Conservation (phyloP, 2,329 filamentous ascomycete species). For the Thielaviopsis punctulata region DNA sequence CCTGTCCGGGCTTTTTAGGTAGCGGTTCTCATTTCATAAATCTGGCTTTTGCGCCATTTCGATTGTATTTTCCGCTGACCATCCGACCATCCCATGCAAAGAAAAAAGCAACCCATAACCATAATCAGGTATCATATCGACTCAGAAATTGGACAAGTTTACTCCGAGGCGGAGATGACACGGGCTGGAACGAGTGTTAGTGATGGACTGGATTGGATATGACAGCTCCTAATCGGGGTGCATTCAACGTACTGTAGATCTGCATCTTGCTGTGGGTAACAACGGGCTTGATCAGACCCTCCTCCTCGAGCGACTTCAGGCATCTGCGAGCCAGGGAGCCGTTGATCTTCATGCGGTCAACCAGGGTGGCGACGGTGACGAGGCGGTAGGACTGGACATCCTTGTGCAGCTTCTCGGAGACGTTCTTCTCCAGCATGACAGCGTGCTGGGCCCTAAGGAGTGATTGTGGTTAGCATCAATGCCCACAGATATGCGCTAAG, state of each 20-base stretch:
- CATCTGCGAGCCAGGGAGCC: conserved; percentile 85
- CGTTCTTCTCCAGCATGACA: conserved; percentile 96
- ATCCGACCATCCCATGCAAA: conserved; percentile 11
- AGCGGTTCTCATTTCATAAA: conserved; percentile 9
- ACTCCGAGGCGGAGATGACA: conserved; percentile 11
- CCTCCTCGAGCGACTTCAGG: conserved; percentile 87
- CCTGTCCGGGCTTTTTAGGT: conserved; percentile 8
- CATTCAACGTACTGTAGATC: conserved; percentile 71
- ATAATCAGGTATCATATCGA: conserved; percentile 10
- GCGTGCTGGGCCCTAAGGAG: conserved; percentile 72
- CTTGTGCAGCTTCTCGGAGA: conserved; percentile 97
- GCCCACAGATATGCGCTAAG: neutral
- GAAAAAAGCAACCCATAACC: conserved; percentile 12
- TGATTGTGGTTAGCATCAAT: conserved; percentile 3
- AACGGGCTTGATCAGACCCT: conserved; percentile 95
- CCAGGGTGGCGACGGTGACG: conserved; percentile 93
- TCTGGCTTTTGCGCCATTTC: conserved; percentile 12
- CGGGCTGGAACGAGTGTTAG: conserved; percentile 10
- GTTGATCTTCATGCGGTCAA: conserved; percentile 99
- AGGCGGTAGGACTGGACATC: conserved; percentile 99
- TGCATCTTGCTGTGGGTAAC: conserved; percentile 92
- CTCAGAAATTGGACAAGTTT: conserved; percentile 5
- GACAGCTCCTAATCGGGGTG: neutral
- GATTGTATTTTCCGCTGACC: conserved; percentile 12
- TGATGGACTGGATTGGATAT: neutral